phyloP scores from a whole-genome alignment of 176 grass and related monocot species.

The Dactylis glomerata region DNA sequence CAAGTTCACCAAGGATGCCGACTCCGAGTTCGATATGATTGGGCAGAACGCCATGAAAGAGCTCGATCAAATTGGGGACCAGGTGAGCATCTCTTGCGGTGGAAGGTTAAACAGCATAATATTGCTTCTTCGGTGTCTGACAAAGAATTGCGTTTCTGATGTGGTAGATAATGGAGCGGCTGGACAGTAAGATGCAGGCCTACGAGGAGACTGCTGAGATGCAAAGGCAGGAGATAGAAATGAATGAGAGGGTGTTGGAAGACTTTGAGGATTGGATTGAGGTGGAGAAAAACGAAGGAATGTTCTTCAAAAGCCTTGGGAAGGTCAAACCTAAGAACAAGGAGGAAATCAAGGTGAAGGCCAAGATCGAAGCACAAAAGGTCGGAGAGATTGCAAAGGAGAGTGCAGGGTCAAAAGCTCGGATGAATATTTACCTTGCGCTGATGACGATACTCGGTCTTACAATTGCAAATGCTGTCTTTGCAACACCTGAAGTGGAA shows the following conservation, averaged over 20 bases:
- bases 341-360: conserved; percentile 41
- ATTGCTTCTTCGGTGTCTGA: conserved; percentile 27
- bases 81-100: conserved; percentile 41
- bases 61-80: conserved; percentile 61
- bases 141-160: conserved; percentile 22
- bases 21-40: conserved; percentile 70
- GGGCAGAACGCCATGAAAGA: conserved; percentile 80
- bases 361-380: conserved; percentile 69
- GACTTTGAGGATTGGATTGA: conserved; percentile 89
- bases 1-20: conserved; percentile 76
- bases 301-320: conserved; percentile 89
- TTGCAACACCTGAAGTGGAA: conserved; percentile 55
- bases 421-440: conserved; percentile 76
- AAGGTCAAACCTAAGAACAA: conserved; percentile 48
- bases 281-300: conserved; percentile 67
- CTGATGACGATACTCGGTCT: conserved; percentile 76
- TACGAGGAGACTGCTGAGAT: conserved; percentile 72
- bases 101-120: conserved; percentile 4
- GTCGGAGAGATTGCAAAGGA: conserved; percentile 49
- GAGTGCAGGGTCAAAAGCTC: conserved; percentile 55
- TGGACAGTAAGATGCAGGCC: conserved; percentile 71
- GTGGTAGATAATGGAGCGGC: conserved; percentile 73
- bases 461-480: conserved; percentile 58
- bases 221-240: conserved; percentile 74
- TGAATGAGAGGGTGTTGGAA: conserved; percentile 75